Base-by-base conservation (phyloP, 2,329 filamentous ascomycete species). In the Westerdykella sp. region DNA sequence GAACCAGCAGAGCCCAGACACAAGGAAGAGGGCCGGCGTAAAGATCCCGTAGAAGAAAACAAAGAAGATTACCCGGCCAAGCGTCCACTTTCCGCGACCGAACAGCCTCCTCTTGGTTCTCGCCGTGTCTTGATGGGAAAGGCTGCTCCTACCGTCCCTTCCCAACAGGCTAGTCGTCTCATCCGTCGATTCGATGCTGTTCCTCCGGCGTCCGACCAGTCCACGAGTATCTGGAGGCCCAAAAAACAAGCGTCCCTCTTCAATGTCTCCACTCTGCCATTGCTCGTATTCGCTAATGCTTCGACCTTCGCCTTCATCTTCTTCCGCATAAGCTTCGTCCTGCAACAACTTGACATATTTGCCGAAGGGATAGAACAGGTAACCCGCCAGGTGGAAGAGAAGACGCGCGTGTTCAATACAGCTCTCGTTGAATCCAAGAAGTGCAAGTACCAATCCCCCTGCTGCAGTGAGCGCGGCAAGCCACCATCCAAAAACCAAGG, bases 271-370 rank as follows among this genome's bases (percentile, higher is more conserved):
- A 62, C 83, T 96, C 70, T 98, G 93, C 93, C 93, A 98, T 69
- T 95, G 89, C 67, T 98, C 93, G 63, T 98, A 98, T 71, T 98
- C 93, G 58, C 87, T 94, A 60, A 98, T 96, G 70, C 90, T 97
- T 60, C 93, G 82, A 15, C 93, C 93, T 69, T 98, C 93, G 34
- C 91, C 90, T 60, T 93, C 82, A 59, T 98, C 93, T 69, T 98
- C 93, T 47, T 96, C 86, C 38, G 88, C 75, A 62, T 98, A 98
- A 35, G 86, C 85, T 61, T 97, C 93, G 55, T 98, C 93, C 65
- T 91, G 87, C 62, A 95, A 84, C 31, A 98, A 77, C 37, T 89
- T 85, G 49, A 98, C 88, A 66, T 94, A 96, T 60, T 95, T 94
- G 53, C 93, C 93, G 65, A 98, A 98, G 0, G 93, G 93, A 63